Evolutionary conservation across 108 stramenopile species (phyloP), one percentile per base, ranked within the genome.

Genomic region (Skeletonema potamos): DNA sequence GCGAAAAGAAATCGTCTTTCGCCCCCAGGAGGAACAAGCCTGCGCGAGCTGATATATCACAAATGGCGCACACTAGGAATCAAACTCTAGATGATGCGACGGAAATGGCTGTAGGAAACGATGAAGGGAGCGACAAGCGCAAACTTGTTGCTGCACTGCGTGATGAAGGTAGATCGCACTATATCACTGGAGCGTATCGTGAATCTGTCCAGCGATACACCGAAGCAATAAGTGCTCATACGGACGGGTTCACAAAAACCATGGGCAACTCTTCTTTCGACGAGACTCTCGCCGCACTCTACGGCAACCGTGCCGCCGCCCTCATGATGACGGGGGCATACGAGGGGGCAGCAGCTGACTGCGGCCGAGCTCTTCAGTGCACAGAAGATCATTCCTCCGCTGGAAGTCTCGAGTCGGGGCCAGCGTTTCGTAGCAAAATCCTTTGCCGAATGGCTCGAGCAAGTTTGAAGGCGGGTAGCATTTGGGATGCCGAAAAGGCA

Each of bases 271-370:
- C 55, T 46, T 69, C 43, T 12, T 36, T 51, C 20, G 86, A 83
- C 30, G 79, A 85, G 48, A 58, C 76, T 2, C 61, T 89, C 9
- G 88, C 88, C 37, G 82, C 88, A 3, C 61, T 92, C 2, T 81
- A 81, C 29, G 90, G 89, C 27, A 92, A 94, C 69, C 91, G 93
- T 54, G 91, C 91, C 11, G 93, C 91, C 4, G 86, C 83, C 8
- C 62, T 90, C 13, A 69, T 94, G 56, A 94, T 92, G 89, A 72
- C 89, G 13, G 91, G 88, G 4, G 91, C 87, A 6, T 88, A 76
- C 64, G 68, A 73, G 34, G 85, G 84, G 34, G 83, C 89, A 11
- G 79, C 81, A 9, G 75, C 72, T 3, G 92, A 93, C 44, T 90
- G 89, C 59, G 30, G 74, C 6, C 65, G 73, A n/a, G 89, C 84